These are phyloP conservation scores for Schoenoplectus tabernaemontani DNA, from an alignment of 202 grass and related monocot genomes.

Conservation along the genomic window DNA sequence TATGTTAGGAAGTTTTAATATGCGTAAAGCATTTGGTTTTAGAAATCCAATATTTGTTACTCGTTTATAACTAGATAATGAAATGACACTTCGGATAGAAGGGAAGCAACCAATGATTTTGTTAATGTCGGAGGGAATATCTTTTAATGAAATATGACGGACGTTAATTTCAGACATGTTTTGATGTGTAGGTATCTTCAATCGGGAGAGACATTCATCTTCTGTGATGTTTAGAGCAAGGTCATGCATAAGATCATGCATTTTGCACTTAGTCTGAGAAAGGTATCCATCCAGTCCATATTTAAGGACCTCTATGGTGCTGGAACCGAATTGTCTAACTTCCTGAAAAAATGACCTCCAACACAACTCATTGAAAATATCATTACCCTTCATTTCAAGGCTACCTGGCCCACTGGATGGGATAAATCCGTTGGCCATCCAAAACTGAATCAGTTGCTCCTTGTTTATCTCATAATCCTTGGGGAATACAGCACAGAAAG, in stretches of 20 bases:
- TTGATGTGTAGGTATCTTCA: neutral
- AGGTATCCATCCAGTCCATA: too few species aligned
- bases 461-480: slow-evolving; percentile 36
- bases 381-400: neutral
- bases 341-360: slow-evolving; percentile 40
- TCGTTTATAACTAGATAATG: neutral
- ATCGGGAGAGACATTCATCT: slow-evolving; percentile 1
- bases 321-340: neutral
- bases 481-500: slow-evolving; percentile 23
- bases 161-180: neutral
- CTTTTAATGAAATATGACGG: neutral
- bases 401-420: neutral
- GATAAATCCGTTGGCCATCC: slow-evolving; percentile 34
- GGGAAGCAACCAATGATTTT: fast-evolving
- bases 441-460: slow-evolving; percentile 26
- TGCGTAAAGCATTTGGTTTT: slow-evolving; percentile 8
- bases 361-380: slow-evolving; percentile 12
- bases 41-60: neutral
- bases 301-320: too few species aligned
- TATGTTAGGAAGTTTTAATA: neutral
- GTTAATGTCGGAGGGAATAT: neutral
- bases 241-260: slow-evolving; percentile 48
- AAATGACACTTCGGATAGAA: fast-evolving
- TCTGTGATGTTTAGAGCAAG: neutral
- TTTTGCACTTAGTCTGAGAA: neutral